Conservation (phyloP, 1,284 basidiomycete species). For the Phlebopus sp. region DNA sequence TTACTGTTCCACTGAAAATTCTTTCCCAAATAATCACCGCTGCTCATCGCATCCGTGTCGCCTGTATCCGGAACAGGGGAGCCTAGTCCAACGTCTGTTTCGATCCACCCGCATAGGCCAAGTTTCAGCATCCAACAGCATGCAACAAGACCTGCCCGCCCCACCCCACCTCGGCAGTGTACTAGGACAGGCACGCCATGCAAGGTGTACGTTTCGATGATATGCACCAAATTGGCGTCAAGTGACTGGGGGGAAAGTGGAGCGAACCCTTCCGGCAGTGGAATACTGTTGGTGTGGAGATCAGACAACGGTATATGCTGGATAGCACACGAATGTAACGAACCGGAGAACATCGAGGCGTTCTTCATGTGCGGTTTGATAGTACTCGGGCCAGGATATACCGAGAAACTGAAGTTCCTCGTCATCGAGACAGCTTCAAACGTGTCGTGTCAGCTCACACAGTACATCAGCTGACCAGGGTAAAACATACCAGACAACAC, state of each 20-base stretch:
- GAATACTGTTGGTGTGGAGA: slow-evolving; percentile 51
- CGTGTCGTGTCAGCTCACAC: slow-evolving; percentile 1
- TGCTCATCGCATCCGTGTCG: slow-evolving; percentile 8
- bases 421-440: slow-evolving; percentile 77
- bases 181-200: slow-evolving; percentile 75
- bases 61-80: neutral
- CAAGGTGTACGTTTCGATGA: slow-evolving; percentile 78
- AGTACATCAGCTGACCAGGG: neutral
- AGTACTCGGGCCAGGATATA: slow-evolving; percentile 80
- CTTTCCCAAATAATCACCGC: slow-evolving; percentile 1
- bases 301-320: neutral
- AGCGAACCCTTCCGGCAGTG: slow-evolving; percentile 88
- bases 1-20: slow-evolving; percentile 17
- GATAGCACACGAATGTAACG: neutral
- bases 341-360: slow-evolving; percentile 76
- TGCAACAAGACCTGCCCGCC: slow-evolving; percentile 89
- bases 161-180: slow-evolving; percentile 95
- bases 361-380: slow-evolving; percentile 54
- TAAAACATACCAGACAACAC: slow-evolving; percentile 72
- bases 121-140: slow-evolving; percentile 93
- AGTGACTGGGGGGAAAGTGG: slow-evolving; percentile 66
- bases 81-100: slow-evolving; percentile 20
- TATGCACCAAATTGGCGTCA: slow-evolving; percentile 66
- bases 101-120: slow-evolving; percentile 76
- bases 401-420: slow-evolving; percentile 84